Base-by-base conservation (phyloP, 352 stramenopile species). In the Pythium plurisporium region DNA sequence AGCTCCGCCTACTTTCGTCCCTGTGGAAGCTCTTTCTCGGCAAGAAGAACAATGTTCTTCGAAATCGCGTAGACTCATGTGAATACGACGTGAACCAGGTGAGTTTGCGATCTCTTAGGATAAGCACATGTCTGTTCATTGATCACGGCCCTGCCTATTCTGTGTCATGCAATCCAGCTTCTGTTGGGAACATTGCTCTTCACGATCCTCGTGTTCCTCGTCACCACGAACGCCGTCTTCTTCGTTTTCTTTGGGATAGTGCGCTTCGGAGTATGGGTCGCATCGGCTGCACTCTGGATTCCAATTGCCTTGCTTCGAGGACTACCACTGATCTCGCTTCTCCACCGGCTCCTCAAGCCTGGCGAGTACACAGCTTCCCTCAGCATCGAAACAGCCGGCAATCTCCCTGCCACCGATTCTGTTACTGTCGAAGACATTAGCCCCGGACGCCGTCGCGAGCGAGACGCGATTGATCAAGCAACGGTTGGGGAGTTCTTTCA, bases 41-140 rank as follows among this genome's bases (percentile, higher is more conserved):
- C 20, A 96, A 96, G 66, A 98, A 98, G 64, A 84, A 87, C 22
- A 98, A 98, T 49, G 70, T 97, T 11, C 55, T 98, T 23, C 82
- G 93, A 15, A 79, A 91, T 34, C 89, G 95, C 45, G 94, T 97
- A 6, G 95, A 98, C 64, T 92, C 92, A 31, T 96, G 95, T 66
- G 74, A 97, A 55, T 98, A 98, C 64, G 95, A 98, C 73, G 81
- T 95, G 12, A 91, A 84, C 48, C 85, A 97, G 72, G 74, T 85
- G 47, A 22, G 27, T 25, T 2, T 50, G 12, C 7, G 14, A 29
- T 43, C 15, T 23, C 8, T 44, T 4, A 29, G 19, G n/a, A n/a
- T n/a, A n/a, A n/a, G n/a, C n/a, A n/a, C n/a, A n/a, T n/a, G n/a
- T n/a, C n/a, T n/a, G n/a, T n/a, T n/a, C n/a, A n/a, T n/a, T n/a